Base-by-base conservation (phyloP, 2,329 filamentous ascomycete genomes). In the Apiospora arundinis region DNA sequence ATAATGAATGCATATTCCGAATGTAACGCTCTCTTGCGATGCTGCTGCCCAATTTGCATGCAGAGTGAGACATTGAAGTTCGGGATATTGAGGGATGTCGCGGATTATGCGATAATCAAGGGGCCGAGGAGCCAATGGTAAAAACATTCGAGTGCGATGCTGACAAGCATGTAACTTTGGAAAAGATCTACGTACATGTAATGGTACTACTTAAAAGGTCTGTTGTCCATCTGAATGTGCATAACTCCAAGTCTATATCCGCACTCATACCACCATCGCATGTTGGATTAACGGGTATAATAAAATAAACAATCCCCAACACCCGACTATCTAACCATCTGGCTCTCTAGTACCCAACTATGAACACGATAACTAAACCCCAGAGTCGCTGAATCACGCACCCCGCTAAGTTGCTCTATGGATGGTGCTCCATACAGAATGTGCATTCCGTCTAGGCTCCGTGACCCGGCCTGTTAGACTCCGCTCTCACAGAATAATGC, bases 401-500 rank as follows among this genome's bases (percentile, higher is more conserved):
- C 16, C 9, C 52, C 28, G 28, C 9, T 32, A 6, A 32, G 32
- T 37, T 16, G 28, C 52, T 37, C 2, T 37, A 21, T n/a, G 7
- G 12, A 23, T n/a, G 7, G 12, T 14, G 49, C 49, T 12, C 49
- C 16, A 14, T 8, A 32, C 7, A 25, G 14, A 56, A 28, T 5
- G 25, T 8, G 25, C 25, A 11, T 11, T 7, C 23, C 49, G 16
- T 16, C 25, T 14, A 18, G 2, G 25, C 42, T 67, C 32, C n/a
- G 9, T 70, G 7, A 21, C 16, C 18, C 52, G 28, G 4, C 12
- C 28, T 21, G 23, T 14, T 16, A 28, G 11, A 48, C 12, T 28
- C 25, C 44, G 16, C 32, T 25, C 32, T 32, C n/a, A 42, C 42
- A 78, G n/a, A 23, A 78, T 79, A n/a, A 79, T 79, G 16, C 78